phyloP scores from a whole-genome alignment of 2,329 filamentous ascomycete genomes.

The Fusarium sp. region DNA sequence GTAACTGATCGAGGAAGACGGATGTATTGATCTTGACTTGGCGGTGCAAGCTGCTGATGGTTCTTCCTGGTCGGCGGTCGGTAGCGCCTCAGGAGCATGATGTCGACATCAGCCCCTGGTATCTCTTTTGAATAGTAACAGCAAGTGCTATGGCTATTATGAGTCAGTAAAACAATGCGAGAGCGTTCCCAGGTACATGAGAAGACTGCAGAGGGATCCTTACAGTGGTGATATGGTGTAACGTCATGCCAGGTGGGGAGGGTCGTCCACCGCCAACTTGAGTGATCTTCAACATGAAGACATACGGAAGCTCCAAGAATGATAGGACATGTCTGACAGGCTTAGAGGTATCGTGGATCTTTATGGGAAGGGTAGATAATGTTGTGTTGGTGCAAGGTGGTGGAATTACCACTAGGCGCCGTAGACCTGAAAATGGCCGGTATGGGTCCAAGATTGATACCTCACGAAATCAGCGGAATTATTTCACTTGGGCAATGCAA shows the following conservation, averaged over 20 bases:
- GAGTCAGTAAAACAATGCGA: accelerated
- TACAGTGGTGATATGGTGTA: neutral
- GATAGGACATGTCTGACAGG: accelerated
- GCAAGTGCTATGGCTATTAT: no score
- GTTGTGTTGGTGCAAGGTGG: neutral
- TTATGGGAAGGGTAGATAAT: neutral
- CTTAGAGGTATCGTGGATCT: neutral
- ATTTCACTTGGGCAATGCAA: neutral
- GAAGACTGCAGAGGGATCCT: neutral
- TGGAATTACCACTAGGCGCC: neutral
- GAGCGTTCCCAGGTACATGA: neutral
- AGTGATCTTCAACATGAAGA: neutral
- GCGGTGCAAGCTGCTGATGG: neutral
- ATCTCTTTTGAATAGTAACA: neutral
- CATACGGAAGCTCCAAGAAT: neutral
- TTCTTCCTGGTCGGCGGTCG: neutral
- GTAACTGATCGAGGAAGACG: accelerated
- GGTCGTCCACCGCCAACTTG: neutral
- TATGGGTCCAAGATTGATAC: neutral
- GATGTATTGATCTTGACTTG: no score
- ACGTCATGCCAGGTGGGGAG: neutral
- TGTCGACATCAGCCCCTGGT: neutral
- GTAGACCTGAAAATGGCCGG: neutral
- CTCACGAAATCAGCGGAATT: neutral
- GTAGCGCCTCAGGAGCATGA: neutral